Base-by-base conservation (phyloP, 768 basidiomycete species). In the Roridomyces roridus region DNA sequence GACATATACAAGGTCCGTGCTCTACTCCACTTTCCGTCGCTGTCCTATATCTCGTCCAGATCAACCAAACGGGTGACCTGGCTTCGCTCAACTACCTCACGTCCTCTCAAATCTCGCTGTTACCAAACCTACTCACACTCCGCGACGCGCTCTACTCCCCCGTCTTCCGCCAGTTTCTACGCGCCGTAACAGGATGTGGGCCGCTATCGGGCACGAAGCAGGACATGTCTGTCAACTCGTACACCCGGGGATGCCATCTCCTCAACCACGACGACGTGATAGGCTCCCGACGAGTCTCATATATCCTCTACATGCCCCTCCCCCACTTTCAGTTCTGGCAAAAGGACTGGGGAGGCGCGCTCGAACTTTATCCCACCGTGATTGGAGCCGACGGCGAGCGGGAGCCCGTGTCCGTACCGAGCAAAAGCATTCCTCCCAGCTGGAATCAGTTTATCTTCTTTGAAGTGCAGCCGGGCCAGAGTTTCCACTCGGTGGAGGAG, bases 251-350 rank as follows among this genome's bases (percentile, higher is more conserved):
- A 41, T 97, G 89, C 70, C 95, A 98, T 74, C 84, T 98, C 10
- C 87, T 98, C 67, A 93, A 96, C 72, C 96, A 98, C 78, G 96
- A 98, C 86, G 96, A 98, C 71, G 96, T 96, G 23, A 98, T 98
- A 68, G 94, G 94, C 58, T 85, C 94, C 8, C 89, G 96, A 23
- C 85, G 94, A 37, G 91, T 98, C 49, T 96, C 93, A 1, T 98
- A 96, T 77, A 96, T 98, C 74, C 87, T 98, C 45, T 98, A 98
- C 76, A 91, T 98, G 82, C 96, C 96, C 18, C 81, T 89, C 60
- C 88, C 89, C 24, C 74, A 80, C 69, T 82, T 82, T 66, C 78
- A 85, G 57, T 79, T 85, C 42, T 98, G 96, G 96, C 83, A 89
- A 68, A 82, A 85, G 40, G 88, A 91, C 58, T 97, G 91, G 87